Conservation (phyloP, 108 stramenopile species). For the Phaeodactylum tricornutum region DNA sequence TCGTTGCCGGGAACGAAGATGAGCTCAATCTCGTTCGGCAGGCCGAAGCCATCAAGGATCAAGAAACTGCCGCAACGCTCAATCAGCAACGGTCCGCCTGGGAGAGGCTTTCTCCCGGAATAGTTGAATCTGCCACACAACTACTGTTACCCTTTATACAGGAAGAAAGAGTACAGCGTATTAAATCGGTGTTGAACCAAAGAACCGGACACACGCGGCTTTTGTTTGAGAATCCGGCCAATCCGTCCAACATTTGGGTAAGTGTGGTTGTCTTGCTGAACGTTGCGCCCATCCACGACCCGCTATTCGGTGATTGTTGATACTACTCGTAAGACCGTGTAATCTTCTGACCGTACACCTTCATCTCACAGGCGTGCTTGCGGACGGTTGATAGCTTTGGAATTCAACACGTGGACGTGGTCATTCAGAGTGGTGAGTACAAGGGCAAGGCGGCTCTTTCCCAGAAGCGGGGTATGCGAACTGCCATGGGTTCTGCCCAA, state of each 20-base stretch:
- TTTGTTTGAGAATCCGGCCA: constrained; percentile 90
- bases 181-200: constrained; percentile 38
- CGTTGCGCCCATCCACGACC: too few relatives aligned
- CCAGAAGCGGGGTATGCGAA: constrained; percentile 68
- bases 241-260: constrained; percentile 93
- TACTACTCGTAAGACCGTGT: too few relatives aligned
- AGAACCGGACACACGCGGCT: constrained; percentile 53
- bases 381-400: constrained; percentile 86
- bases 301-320: too few relatives aligned
- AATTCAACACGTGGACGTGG: constrained; percentile 68
- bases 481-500: constrained; percentile 66
- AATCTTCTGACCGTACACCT: too few relatives aligned
- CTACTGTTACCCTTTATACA: constrained; percentile 37
- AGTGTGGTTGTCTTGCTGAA: too few relatives aligned
- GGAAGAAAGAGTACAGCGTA: constrained; percentile 42
- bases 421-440: constrained; percentile 49
- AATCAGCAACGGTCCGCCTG: constrained; percentile 7
- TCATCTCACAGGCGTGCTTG: too few relatives aligned
- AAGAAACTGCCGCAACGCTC: constrained; percentile 7
- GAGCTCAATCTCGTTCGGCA: constrained; percentile 9
- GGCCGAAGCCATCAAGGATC: constrained; percentile 20
- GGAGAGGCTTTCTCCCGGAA: constrained; percentile 11
- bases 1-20: constrained; percentile 1
- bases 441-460: constrained; percentile 52
- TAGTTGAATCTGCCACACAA: constrained; percentile 18